Evolutionary conservation across 768 basidiomycete species (phyloP).

Genomic region (Calocybe cyanea): DNA sequence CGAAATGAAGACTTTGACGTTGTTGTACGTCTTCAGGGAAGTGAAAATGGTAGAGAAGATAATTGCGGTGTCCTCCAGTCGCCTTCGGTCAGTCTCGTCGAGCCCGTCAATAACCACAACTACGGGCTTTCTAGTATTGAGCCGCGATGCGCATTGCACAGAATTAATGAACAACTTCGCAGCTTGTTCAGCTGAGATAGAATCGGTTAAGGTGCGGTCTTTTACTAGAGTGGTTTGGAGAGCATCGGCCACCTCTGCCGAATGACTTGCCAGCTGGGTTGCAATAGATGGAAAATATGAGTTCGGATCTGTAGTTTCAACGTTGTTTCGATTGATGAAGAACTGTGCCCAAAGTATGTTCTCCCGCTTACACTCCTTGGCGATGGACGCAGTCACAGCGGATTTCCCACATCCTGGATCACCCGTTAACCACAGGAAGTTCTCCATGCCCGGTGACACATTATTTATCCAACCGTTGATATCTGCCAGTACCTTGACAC

Average conservation of each 20-base stretch:
- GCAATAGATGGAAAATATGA: slow-evolving; percentile 18
- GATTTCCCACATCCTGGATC: slow-evolving; percentile 4
- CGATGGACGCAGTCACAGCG: slow-evolving; percentile 9
- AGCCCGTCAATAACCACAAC: slow-evolving; percentile 20
- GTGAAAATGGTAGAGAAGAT: slow-evolving; percentile 15
- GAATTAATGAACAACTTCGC: slow-evolving; percentile 13
- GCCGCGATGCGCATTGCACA: slow-evolving; percentile 6
- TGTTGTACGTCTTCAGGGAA: slow-evolving; percentile 5
- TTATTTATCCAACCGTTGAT: not conserved
- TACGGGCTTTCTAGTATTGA: slow-evolving; percentile 9
- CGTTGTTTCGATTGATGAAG: slow-evolving; percentile 14
- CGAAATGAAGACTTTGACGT: slow-evolving; percentile 18
- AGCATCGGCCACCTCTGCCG: slow-evolving; percentile 1
- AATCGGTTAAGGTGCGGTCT: slow-evolving; percentile 13
- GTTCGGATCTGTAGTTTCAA: slow-evolving; percentile 13
- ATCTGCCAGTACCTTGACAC: not conserved
- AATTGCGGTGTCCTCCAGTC: slow-evolving; percentile 8
- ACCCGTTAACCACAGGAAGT: slow-evolving; percentile 6
- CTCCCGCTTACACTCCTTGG: slow-evolving; percentile 4
- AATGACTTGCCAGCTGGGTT: slow-evolving; percentile 10
- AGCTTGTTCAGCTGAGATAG: slow-evolving; percentile 5
- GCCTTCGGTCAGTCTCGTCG: slow-evolving; percentile 15
- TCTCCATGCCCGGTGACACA: not conserved
- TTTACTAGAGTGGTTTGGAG: slow-evolving; percentile 6
- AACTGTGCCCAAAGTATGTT: slow-evolving; percentile 15